phyloP scores from a whole-genome alignment of 352 stramenopile genomes.

The Pythium scleroteichum region DNA sequence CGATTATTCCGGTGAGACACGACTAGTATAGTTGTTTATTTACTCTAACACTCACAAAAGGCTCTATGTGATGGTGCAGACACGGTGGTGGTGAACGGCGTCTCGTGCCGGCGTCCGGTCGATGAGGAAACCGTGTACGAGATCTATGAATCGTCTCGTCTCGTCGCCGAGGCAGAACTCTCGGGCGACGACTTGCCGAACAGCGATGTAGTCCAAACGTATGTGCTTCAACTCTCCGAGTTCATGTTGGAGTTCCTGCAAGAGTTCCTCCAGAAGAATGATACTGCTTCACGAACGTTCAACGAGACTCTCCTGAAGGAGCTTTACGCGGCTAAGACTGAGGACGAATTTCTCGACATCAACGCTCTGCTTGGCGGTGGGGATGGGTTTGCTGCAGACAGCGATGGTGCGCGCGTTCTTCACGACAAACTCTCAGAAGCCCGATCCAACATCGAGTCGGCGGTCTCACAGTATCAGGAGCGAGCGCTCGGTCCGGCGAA shows the following conservation, averaged over 20 bases:
- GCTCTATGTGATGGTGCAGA: conserved; percentile 17
- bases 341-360: conserved; percentile 31
- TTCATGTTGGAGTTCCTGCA: conserved; percentile 45
- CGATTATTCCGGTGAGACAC: conserved; percentile 38
- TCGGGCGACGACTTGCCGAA: conserved; percentile 41
- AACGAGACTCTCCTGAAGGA: conserved; percentile 53
- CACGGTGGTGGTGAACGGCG: conserved; percentile 33
- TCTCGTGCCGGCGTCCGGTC: conserved; percentile 29
- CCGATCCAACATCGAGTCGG: conserved; percentile 33
- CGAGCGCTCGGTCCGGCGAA: conserved; percentile 35
- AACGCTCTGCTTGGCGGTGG: conserved; percentile 19
- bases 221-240: conserved; percentile 49
- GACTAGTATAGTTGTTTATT: too few species aligned
- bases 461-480: conserved; percentile 50
- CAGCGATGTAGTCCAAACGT: conserved; percentile 39
- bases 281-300: conserved; percentile 39
- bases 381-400: conserved; percentile 11
- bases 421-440: conserved; percentile 40
- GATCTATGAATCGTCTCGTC: conserved; percentile 38
- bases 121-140: conserved; percentile 38
- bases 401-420: conserved; percentile 37
- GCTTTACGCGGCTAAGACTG: conserved; percentile 28
- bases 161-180: conserved; percentile 39
- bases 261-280: conserved; percentile 36
- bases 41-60: not conserved